These are phyloP conservation scores for Thinopyrum obtusiflorum DNA, from an alignment of 202 grass and related monocot species.

Conservation along the genomic window DNA sequence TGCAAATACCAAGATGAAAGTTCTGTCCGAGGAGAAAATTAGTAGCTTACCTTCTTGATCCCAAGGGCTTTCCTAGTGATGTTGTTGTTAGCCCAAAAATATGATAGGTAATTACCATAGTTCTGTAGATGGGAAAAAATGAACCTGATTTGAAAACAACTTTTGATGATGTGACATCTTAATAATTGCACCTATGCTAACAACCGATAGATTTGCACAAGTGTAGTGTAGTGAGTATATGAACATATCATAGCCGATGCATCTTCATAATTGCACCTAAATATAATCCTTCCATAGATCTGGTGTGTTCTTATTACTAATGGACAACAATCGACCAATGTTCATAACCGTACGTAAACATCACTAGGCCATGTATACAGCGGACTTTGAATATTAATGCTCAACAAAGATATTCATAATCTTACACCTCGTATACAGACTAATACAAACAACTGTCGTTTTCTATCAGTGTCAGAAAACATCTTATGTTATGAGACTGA, in stretches of 20 bases:
- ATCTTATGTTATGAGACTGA: no score
- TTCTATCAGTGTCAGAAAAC: no score
- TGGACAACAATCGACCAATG: not conserved
- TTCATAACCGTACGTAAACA: not conserved
- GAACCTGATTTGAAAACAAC: not conserved
- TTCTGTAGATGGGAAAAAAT: not conserved
- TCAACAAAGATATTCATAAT: not conserved
- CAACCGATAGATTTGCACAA: not conserved
- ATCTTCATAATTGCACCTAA: not conserved
- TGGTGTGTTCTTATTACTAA: not conserved
- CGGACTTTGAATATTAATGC: not conserved
- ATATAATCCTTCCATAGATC: not conserved
- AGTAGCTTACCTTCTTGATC: conserved; percentile 37
- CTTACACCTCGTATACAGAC: not conserved
- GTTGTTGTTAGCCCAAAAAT: conserved; percentile 57
- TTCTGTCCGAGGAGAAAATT: not conserved
- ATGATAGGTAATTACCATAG: conserved; percentile 37
- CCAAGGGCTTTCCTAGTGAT: conserved; percentile 26
- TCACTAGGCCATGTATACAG: not conserved
- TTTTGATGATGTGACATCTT: not conserved
- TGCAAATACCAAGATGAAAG: not conserved
- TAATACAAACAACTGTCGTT: not conserved
- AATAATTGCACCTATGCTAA: not conserved
- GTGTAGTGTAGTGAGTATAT: no score
- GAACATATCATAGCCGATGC: no score